phyloP scores from a whole-genome alignment of 1,284 basidiomycete species.

The Naganishia albida region DNA sequence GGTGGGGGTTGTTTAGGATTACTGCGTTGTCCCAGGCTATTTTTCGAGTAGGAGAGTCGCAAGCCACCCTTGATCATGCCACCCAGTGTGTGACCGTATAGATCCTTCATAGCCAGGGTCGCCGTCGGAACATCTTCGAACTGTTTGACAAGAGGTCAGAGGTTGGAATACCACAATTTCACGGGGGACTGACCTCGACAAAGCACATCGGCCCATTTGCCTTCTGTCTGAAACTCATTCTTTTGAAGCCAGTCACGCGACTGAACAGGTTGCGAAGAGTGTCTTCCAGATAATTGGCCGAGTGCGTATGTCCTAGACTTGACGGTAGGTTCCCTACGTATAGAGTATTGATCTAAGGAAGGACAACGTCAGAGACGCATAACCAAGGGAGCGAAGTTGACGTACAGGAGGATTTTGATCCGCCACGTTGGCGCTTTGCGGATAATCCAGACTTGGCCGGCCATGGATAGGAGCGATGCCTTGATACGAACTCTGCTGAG shows the following conservation, averaged over 20 bases:
- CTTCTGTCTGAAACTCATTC: constrained; percentile 92
- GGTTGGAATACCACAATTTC: neutral
- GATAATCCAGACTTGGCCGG: constrained; percentile 17
- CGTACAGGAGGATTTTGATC: constrained; percentile 86
- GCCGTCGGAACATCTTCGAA: constrained; percentile 88
- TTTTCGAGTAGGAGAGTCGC: constrained; percentile 93
- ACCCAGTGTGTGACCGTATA: constrained; percentile 86
- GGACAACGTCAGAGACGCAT: constrained; percentile 10
- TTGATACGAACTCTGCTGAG: constrained; percentile 27
- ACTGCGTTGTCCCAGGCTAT: constrained; percentile 69
- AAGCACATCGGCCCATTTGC: constrained; percentile 97
- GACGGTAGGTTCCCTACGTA: constrained; percentile 93
- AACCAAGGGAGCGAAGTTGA: constrained; percentile 18
- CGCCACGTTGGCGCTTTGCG: constrained; percentile 60
- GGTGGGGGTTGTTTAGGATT: constrained; percentile 31
- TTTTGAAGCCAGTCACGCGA: constrained; percentile 77
- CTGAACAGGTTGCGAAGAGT: constrained; percentile 78
- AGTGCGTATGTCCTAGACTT: constrained; percentile 62
- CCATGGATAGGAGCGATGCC: constrained; percentile 22
- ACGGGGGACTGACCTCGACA: constrained; percentile 67
- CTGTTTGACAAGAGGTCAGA: constrained; percentile 55
- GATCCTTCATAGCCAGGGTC: constrained; percentile 77
- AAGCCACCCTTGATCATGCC: constrained; percentile 94
- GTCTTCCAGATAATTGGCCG: constrained; percentile 79
- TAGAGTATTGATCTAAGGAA: constrained; percentile 76